Percentiles rank a stretch among this genome's conserved stretches.
Evolutionary conservation across 345 rosid species (phyloP).

Genomic region (Theobroma cacao): DNA sequence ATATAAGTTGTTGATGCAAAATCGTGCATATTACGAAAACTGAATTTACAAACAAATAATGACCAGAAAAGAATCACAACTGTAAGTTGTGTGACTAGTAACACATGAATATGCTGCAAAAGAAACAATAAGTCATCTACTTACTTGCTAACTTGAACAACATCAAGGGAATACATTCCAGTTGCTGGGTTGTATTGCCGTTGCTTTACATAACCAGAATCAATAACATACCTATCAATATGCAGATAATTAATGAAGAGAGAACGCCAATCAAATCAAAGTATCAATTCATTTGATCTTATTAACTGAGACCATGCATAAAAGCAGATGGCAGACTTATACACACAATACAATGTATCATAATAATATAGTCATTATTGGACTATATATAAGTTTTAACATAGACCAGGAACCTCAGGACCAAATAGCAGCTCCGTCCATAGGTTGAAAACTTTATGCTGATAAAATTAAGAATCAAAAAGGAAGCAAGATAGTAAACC

Average conservation of each 20-base stretch:
- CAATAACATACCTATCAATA: slow-evolving; percentile 82
- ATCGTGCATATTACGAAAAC: neutral
- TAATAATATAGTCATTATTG: neutral
- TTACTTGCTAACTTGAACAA: slow-evolving; percentile 96
- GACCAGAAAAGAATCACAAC: neutral
- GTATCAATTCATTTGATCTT: neutral
- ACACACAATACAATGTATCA: neutral
- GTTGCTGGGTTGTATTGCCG: slow-evolving; percentile 89
- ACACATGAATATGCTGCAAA: neutral
- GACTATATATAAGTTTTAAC: neutral
- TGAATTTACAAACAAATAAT: slow-evolving; percentile 5
- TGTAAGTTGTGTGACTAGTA: neutral
- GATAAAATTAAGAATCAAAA: neutral
- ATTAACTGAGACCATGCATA: neutral
- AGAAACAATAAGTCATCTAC: slow-evolving; percentile 20
- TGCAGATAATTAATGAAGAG: slow-evolving; percentile 20
- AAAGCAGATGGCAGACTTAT: neutral
- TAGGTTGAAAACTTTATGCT: neutral
- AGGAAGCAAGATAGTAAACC: neutral
- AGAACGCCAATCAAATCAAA: slow-evolving; percentile 13
- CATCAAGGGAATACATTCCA: slow-evolving; percentile 97
- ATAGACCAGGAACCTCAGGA: neutral
- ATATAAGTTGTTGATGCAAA: neutral
- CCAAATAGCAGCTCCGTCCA: neutral
- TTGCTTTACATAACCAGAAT: slow-evolving; percentile 94